A percentile compares a stretch with the other conserved stretches of the same genome.
Conservation (phyloP, 2,329 filamentous ascomycete genomes). For the Cladophialophora exuberans region DNA sequence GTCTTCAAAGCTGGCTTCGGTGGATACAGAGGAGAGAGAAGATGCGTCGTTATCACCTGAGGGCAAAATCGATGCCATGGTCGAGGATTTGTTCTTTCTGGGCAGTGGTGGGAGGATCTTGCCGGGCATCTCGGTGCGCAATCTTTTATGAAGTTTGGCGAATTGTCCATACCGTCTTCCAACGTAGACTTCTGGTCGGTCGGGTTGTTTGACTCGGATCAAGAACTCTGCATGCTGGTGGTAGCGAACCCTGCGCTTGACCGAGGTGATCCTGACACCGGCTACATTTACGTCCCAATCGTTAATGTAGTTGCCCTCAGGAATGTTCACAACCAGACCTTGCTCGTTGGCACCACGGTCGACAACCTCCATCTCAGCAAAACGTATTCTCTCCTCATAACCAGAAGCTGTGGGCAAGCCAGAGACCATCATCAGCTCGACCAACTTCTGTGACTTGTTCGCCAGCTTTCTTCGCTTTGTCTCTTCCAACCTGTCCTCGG, state of each 20-base stretch:
- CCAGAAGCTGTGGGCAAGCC: conserved; percentile 93
- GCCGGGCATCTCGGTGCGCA: conserved; percentile 85
- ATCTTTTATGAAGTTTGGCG: conserved; percentile 71
- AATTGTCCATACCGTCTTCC: conserved; percentile 91
- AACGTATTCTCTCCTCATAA: conserved; percentile 95
- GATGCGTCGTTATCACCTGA: conserved; percentile 74
- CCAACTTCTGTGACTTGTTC: conserved; percentile 88
- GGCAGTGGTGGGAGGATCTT: conserved; percentile 86
- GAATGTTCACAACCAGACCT: conserved; percentile 81
- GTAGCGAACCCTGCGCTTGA: conserved; percentile 84
- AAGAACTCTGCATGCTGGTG: conserved; percentile 96
- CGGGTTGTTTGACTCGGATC: conserved; percentile 78
- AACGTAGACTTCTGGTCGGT: conserved; percentile 75
- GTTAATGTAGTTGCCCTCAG: conserved; percentile 89
- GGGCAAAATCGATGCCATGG: conserved; percentile 60
- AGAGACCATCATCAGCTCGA: conserved; percentile 99
- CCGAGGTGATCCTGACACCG: conserved; percentile 76
- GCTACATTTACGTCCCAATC: conserved; percentile 98
- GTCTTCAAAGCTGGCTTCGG: conserved; percentile 56
- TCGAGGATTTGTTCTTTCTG: conserved; percentile 85
- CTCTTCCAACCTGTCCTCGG: conserved; percentile 92
- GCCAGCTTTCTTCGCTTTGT: conserved; percentile 93
- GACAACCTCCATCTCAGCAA: conserved; percentile 95
- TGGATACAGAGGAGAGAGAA: conserved; percentile 80
- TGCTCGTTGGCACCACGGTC: conserved; percentile 91